These are phyloP conservation scores for Parafenestella ontariensis DNA, from an alignment of 2,329 filamentous ascomycete species.

Conservation along the genomic window DNA sequence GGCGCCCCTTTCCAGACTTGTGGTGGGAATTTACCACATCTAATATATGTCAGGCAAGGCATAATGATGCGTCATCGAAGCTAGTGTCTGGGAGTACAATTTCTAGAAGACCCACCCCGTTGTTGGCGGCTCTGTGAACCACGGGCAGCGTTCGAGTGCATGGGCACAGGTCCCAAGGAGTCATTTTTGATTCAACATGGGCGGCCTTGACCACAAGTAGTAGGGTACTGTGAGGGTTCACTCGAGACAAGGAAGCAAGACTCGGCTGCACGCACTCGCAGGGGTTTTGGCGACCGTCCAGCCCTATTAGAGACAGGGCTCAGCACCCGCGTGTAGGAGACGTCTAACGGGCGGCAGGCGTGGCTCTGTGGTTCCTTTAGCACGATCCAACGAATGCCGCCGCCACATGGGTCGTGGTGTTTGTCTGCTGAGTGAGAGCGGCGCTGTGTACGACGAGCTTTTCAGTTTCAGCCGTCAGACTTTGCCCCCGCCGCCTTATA, in stretches of 20 bases:
- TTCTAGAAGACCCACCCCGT: constrained; percentile 19
- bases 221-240: too few relatives aligned
- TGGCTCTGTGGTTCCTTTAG: constrained; percentile 30
- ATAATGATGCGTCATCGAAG: constrained; percentile 35
- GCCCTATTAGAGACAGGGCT: constrained; percentile 31
- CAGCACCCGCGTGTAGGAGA: constrained; percentile 29
- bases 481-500: constrained; percentile 8
- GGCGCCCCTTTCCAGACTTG: constrained; percentile 28
- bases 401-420: constrained; percentile 21
- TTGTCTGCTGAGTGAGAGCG: constrained; percentile 26
- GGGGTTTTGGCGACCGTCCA: constrained; percentile 13
- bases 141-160: neutral
- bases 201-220: constrained; percentile 3
- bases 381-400: constrained; percentile 25
- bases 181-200: neutral
- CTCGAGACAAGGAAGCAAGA: constrained; percentile 8
- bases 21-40: constrained; percentile 10
- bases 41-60: constrained; percentile 29
- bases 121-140: constrained; percentile 4
- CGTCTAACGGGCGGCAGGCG: constrained; percentile 31
- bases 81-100: constrained; percentile 19
- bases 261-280: constrained; percentile 17
- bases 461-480: constrained; percentile 23
- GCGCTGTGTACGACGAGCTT: constrained; percentile 18
- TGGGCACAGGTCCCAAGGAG: neutral